Evolutionary conservation across 2,329 filamentous ascomycete species (phyloP).

Genomic region (Sporothrix protearum): DNA sequence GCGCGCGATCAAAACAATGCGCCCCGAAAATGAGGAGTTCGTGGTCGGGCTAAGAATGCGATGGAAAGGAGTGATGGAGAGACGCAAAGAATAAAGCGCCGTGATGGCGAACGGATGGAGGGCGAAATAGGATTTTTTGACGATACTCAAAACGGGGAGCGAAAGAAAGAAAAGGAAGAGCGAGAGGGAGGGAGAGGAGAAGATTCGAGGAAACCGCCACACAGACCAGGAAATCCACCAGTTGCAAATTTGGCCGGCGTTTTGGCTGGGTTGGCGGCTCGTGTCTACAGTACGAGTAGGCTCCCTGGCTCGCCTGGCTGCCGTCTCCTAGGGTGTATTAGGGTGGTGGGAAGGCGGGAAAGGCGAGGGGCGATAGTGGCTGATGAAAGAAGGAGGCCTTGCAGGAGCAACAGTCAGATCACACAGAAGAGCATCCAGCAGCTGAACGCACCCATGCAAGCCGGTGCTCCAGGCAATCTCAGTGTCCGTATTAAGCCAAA

Average conservation of each 20-base stretch:
- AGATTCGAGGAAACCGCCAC: constrained; percentile 25
- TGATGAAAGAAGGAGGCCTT: background rate
- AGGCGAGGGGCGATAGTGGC: constrained; percentile 17
- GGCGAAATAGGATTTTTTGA: background rate
- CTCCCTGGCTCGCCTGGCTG: background rate
- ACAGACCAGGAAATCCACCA: constrained; percentile 20
- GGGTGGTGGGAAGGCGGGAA: constrained; percentile 13
- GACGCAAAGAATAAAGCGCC: background rate
- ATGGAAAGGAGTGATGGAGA: background rate
- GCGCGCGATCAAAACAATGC: constrained; percentile 12
- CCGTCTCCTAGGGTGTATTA: constrained; percentile 12
- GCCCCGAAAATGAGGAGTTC: background rate
- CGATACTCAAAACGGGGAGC: constrained; percentile 12
- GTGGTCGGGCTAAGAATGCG: background rate
- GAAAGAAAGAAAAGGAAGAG: constrained; percentile 16
- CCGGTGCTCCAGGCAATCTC: constrained; percentile 3
- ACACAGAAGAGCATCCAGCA: background rate
- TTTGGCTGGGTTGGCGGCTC: background rate
- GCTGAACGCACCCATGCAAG: background rate
- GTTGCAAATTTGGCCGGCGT: constrained; percentile 21
- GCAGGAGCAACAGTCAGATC: constrained; percentile 8
- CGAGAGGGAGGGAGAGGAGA: constrained; percentile 11
- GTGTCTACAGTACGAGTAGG: constrained; percentile 16
- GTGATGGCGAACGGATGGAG: constrained; percentile 11
- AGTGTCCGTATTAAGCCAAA: background rate